Evolutionary conservation across 805 yeast genomes (phyloP), one percentile per base, ranked within the genome.

Genomic region (Ascoidea tarda): DNA sequence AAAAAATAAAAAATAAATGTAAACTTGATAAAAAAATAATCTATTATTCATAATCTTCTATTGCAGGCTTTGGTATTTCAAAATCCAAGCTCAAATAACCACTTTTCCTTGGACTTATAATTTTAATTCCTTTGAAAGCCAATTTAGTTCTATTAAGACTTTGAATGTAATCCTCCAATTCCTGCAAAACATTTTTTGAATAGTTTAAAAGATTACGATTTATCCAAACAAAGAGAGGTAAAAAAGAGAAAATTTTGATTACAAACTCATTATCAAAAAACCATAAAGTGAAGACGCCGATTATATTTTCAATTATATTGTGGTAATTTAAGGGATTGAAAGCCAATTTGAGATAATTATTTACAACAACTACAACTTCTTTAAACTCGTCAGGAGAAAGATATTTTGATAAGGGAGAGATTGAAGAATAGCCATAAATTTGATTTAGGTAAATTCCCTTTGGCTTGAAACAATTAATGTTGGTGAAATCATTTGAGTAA

Each of bases 1-100:
- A 21, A 21, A 21, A 21, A 21, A n/a, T n/a, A n/a, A n/a, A 21
- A 21, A 21, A 21, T 3, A 21, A 21, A 21, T 21, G 28, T 21
- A 21, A 21, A 21, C 28, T 21, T 21, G 3, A 21, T 21, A 21
- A 21, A 21, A 21, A 21, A 21, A 21, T 21, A 3, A 21, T 21
- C 28, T 21, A 21, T 21, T 21, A 21, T 21, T 21, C 28, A 38
- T 38, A 38, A 38, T 38, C 44, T 38, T 38, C 44, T 58, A 49
- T 46, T 51, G 51, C 44, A 51, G 78, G 78, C 50, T 58, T 66
- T 1, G 81, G 79, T 4, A 81, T 66, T 57, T 75, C 73, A 55
- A 79, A 71, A 60, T 81, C 87, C 64, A 69, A 72, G 12, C 84
- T 77, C 5, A 81, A 63, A 61, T 73, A 81, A 1, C 79, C 87